Evolutionary conservation across 1,284 basidiomycete genomes (phyloP), one percentile per base, ranked within the genome.

Genomic region (Ceratobasidium sp.): DNA sequence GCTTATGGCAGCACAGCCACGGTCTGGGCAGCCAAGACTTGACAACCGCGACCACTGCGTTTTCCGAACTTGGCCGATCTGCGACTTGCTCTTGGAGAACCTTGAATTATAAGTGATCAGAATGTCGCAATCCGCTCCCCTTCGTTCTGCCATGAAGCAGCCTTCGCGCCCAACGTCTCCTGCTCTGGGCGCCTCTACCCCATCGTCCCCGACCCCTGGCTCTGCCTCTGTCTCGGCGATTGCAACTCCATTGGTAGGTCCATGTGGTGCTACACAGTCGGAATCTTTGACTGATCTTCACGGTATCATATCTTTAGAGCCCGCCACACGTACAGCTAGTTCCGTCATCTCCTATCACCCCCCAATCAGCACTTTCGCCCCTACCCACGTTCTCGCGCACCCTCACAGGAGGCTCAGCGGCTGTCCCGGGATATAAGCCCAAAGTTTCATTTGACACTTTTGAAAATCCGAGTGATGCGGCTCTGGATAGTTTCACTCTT

Each of bases 361-460:
- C 31, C 15, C 54, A 31, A 42, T 34, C 45, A 34, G 20, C 55
- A 17, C 40, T 60, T n/a, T 45, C 34, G 12, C 65, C 55, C 45
- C 12, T 20, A 12, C 55, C 45, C 32, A 62, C 45, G 54, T 60
- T 69, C 20, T 8, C 42, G 1, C 38, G 52, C 10, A 55, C 69
- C 29, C 65, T 57, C 38, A 72, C 65, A 54, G 69, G 69, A 1
- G 58, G 65, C 25, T 70, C 71, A 3, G 49, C 69, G 29, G 22
- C 60, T 50, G 60, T 65, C 52, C 70, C 69, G 34, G 85, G 85
- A 2, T 90, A 90, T 77, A 90, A 88, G 15, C 85, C 90, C n/a
- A 94, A 95, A 77, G 94, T 96, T 27, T 91, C 89, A 0, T 93
- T 93, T 75, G 91, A 93, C 76, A 92, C 91, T 1, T 91, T 92